Evolutionary conservation across 192 early-diverging fungal species (phyloP).

Genomic region (Spizellomyces punctatus): DNA sequence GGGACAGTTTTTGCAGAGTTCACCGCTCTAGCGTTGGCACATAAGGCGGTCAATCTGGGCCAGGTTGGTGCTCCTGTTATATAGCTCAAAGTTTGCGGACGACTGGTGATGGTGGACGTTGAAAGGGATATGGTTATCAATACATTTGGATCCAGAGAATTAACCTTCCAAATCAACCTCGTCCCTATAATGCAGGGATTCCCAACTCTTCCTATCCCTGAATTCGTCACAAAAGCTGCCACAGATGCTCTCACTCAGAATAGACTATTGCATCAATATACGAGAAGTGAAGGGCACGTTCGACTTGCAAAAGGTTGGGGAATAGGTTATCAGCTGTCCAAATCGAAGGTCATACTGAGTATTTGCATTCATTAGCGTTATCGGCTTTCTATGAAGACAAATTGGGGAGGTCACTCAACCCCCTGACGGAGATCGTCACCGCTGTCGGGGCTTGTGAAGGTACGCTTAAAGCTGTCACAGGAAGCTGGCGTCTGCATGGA

Average conservation of each 20-base stretch:
- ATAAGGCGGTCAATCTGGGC: slow-evolving; percentile 90
- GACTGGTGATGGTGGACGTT: neutral
- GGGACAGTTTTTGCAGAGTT: slow-evolving; percentile 68
- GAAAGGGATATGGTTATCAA: too few species aligned
- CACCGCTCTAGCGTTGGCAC: slow-evolving; percentile 79
- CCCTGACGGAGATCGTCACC: slow-evolving; percentile 80
- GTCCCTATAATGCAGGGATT: slow-evolving; percentile 60
- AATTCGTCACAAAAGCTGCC: slow-evolving; percentile 82
- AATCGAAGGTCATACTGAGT: neutral
- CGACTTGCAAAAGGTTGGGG: slow-evolving; percentile 37
- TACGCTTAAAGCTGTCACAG: slow-evolving; percentile 24
- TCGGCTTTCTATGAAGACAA: slow-evolving; percentile 74
- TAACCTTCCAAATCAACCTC: slow-evolving; percentile 1
- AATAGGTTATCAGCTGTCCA: neutral
- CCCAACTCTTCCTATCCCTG: slow-evolving; percentile 67
- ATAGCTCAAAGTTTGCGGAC: neutral
- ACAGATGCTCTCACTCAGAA: slow-evolving; percentile 62
- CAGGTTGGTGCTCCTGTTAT: slow-evolving; percentile 74
- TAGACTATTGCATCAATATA: slow-evolving; percentile 84
- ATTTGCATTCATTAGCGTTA: slow-evolving; percentile 52
- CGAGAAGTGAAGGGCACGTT: slow-evolving; percentile 57
- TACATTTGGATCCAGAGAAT: too few species aligned
- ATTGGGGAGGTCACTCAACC: slow-evolving; percentile 70
- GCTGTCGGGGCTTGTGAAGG: slow-evolving; percentile 91
- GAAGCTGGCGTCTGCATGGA: slow-evolving; percentile 3